Conservation (phyloP, 352 stramenopile genomes). For the Ochromonadaceae sp. region DNA sequence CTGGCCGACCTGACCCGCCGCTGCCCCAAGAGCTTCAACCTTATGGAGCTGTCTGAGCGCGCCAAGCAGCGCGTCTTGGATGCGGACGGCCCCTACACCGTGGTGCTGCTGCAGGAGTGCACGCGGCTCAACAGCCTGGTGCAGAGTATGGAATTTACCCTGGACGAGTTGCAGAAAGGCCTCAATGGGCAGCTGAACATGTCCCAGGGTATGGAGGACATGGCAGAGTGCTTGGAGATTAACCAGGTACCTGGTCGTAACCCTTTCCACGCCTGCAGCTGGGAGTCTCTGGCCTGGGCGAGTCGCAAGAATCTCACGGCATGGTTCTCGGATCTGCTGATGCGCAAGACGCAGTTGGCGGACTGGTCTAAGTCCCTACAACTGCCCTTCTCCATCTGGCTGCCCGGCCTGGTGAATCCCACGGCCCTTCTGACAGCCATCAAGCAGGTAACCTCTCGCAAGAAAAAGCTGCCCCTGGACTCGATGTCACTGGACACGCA, state of each 20-base stretch:
- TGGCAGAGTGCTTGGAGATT: conserved; percentile 36
- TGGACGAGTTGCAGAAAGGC: conserved; percentile 76
- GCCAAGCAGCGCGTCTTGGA: conserved; percentile 60
- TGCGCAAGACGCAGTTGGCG: conserved; percentile 45
- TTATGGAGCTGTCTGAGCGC: conserved; percentile 60
- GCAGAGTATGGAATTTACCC: conserved; percentile 58
- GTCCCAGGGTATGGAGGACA: conserved; percentile 67
- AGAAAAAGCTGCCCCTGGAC: conserved; percentile 64
- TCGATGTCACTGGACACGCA: conserved; percentile 73
- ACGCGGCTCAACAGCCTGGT: conserved; percentile 73
- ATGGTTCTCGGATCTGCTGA: conserved; percentile 60
- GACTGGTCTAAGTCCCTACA: conserved; percentile 53
- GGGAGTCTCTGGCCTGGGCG: conserved; percentile 47
- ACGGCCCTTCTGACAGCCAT: conserved; percentile 77
- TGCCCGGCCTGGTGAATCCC: conserved; percentile 72
- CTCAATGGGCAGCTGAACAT: conserved; percentile 75
- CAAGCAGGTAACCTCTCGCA: conserved; percentile 53
- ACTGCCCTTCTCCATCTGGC: conserved; percentile 62
- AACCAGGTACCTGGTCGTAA: conserved; percentile 77
- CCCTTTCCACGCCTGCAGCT: conserved; percentile 51
- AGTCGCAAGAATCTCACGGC: conserved; percentile 51
- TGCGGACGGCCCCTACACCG: conserved; percentile 58
- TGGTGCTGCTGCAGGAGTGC: conserved; percentile 77
- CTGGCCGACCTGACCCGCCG: conserved; percentile 52
- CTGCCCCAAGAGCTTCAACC: conserved; percentile 54